Evolutionary conservation across 2,329 filamentous ascomycete species (phyloP).

Genomic region (Ophiostoma sp.): DNA sequence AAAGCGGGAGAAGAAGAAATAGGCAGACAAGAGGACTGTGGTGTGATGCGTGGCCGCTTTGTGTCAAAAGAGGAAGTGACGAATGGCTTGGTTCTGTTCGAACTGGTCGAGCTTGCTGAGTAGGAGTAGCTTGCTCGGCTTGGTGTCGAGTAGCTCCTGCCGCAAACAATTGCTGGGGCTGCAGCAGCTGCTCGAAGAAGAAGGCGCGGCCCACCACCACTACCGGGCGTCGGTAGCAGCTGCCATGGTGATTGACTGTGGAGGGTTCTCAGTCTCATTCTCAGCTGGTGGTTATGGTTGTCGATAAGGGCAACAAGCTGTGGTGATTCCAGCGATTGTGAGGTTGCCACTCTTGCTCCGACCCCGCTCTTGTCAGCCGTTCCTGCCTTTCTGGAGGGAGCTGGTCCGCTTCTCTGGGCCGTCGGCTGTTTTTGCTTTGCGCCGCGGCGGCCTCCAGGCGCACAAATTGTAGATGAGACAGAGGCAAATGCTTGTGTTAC

Average conservation of each 20-base stretch:
- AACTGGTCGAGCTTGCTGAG: not conserved
- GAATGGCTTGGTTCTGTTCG: not conserved
- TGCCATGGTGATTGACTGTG: slow-evolving; percentile 3
- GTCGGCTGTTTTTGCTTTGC: not conserved
- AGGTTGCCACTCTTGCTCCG: not conserved
- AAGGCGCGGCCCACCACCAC: slow-evolving; percentile 8
- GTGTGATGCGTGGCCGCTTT: not conserved
- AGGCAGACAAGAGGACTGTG: not conserved
- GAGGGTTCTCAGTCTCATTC: slow-evolving; percentile 2
- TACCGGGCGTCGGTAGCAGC: not conserved
- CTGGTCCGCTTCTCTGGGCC: not conserved
- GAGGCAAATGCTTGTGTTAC: not conserved
- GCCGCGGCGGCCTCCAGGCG: not conserved
- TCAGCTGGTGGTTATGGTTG: not conserved
- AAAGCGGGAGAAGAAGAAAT: slow-evolving; percentile 13
- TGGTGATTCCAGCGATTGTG: not conserved
- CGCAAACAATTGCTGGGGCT: not conserved
- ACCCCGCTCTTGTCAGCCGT: slow-evolving; percentile 12
- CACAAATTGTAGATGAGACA: not conserved
- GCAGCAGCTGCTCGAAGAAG: not conserved
- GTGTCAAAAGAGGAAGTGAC: slow-evolving; percentile 1
- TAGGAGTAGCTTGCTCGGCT: not conserved
- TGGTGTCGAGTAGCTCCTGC: slow-evolving; percentile 6
- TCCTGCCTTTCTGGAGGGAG: not conserved
- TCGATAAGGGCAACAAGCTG: not conserved